Evolutionary conservation across 345 rosid genomes (phyloP).

Genomic region (Hirschfeldia incana): DNA sequence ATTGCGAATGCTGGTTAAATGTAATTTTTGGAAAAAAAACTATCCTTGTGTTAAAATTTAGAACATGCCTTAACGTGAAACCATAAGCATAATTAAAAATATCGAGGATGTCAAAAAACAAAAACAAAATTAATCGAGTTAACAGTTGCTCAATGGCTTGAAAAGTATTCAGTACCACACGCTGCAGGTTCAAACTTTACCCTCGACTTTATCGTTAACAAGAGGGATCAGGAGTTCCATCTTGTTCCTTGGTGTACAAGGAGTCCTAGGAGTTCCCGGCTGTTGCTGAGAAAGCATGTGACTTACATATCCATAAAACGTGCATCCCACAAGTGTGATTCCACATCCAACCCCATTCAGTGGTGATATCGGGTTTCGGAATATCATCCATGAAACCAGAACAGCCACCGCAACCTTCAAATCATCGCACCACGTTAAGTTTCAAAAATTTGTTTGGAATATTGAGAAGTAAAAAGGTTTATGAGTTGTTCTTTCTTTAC

Average conservation of each 20-base stretch:
- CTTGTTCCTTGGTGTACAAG: slow-evolving; percentile 58
- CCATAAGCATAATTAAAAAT: too few relatives aligned
- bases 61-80: too few relatives aligned
- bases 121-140: too few relatives aligned
- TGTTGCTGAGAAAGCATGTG: slow-evolving; percentile 72
- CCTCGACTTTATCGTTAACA: slow-evolving; percentile 80
- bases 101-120: too few relatives aligned
- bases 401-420: slow-evolving; percentile 87
- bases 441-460: neutral
- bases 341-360: slow-evolving; percentile 84
- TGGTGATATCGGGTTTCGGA: slow-evolving; percentile 69
- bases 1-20: too few relatives aligned
- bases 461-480: neutral
- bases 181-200: slow-evolving; percentile 50
- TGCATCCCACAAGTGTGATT: slow-evolving; percentile 86
- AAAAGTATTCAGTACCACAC: neutral
- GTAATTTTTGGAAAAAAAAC: too few relatives aligned
- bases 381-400: slow-evolving; percentile 80
- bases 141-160: neutral
- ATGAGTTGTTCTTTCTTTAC: slow-evolving; percentile 33
- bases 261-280: slow-evolving; percentile 80
- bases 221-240: slow-evolving; percentile 77
- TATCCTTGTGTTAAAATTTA: too few relatives aligned
- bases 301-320: slow-evolving; percentile 88
- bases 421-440: neutral